Evolutionary conservation across 2,329 filamentous ascomycete species (phyloP), one percentile per base, ranked within the genome.

Genomic region (Colletotrichum spaethianum): DNA sequence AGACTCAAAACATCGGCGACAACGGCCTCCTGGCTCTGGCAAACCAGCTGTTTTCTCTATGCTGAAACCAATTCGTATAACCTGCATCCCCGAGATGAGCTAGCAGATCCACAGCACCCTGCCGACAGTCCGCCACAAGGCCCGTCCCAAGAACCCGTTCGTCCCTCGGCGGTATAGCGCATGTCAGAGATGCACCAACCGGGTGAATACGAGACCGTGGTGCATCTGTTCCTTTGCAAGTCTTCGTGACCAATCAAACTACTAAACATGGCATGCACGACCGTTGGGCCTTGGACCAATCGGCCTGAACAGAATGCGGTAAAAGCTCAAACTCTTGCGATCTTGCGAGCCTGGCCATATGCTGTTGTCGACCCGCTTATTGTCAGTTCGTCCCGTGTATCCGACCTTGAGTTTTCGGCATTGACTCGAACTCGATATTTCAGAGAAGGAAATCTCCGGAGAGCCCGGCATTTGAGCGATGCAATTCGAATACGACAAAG

Each of bases 11-110:
- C 62, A 66, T 23, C 16, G 36, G 52, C 28, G 57, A 26, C 57
- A 57, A 52, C 23, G 50, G 69, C 52, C 56, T 50, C 16, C 42
- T 28, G 26, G 38, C 48, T 7, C 31, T 59, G 57, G 16, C 65
- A 31, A 14, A 14, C 18, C 11, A 3, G 26, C 36, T n/a, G 1
- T 23, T 26, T 40, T 20, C 18, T 26, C 26, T 0, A 20, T 33
- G 16, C 23, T 55, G 59, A 70, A 72, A 72, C 65, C 31, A 8
- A 33, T 1, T 12, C 11, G n/a, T n/a, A 28, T 28, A 23, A 9
- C 26, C 28, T 28, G 16, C 66, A 23, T 59, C 69, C 64, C 57
- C 50, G 48, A 63, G 50, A 42, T 50, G 11, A 63, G 50, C 50
- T 50, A 12, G 31, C 52, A 14, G 4, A 68, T 3, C 36, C 44